Percentiles rank a stretch among this genome's conserved stretches.
Conservation (phyloP, 2,329 filamentous ascomycete species). For the Neofusicoccum parvum region DNA sequence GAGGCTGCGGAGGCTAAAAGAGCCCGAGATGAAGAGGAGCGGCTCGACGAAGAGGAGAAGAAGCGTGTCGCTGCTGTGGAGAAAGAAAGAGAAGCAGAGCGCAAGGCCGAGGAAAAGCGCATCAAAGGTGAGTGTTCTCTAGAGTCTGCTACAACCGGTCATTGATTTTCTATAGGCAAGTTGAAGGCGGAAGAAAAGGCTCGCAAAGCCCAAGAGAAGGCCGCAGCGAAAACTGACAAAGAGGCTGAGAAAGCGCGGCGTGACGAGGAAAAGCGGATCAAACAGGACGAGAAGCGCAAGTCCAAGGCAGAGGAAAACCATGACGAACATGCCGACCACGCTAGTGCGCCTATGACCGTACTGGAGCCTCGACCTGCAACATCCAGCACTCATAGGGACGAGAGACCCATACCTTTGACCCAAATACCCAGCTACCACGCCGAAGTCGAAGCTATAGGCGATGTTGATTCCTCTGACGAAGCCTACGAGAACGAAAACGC, state of each 20-base stretch:
- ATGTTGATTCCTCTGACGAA: conserved; percentile 14
- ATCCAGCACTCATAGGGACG: conserved; percentile 16
- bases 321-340: conserved; percentile 16
- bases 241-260: conserved; percentile 51
- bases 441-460: conserved; percentile 16
- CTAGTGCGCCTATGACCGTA: background rate
- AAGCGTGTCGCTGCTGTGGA: conserved; percentile 61
- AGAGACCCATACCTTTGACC: conserved; percentile 1
- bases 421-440: conserved; percentile 12
- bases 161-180: conserved; percentile 48
- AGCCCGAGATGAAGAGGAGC: conserved; percentile 65
- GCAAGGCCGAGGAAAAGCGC: conserved; percentile 49
- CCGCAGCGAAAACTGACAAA: conserved; percentile 39
- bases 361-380: conserved; percentile 9
- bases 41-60: conserved; percentile 65
- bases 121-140: conserved; percentile 58
- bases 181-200: conserved; percentile 54
- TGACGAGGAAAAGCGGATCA: conserved; percentile 54
- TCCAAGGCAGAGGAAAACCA: conserved; percentile 33
- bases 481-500: conserved; percentile 26
- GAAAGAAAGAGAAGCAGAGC: conserved; percentile 51
- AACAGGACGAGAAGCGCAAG: conserved; percentile 58
- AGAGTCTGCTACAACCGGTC: background rate
- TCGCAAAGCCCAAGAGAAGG: conserved; percentile 55
- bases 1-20: conserved; percentile 73